Conservation (phyloP, 306 rosid genomes). For the Vigna hirtella region DNA sequence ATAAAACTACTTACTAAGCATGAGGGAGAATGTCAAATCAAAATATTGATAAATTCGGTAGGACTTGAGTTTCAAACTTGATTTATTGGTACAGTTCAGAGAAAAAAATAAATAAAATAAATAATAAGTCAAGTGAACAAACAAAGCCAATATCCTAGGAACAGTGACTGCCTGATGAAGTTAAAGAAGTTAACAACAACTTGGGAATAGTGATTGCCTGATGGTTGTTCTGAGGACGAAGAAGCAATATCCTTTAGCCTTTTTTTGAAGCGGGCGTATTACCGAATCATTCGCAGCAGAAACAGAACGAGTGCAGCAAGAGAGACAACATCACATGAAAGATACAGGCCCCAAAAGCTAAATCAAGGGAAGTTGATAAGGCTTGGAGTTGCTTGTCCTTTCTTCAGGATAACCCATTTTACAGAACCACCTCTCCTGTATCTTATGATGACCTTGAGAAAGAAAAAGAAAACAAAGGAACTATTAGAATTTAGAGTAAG, state of each 20-base stretch:
- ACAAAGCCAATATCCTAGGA: neutral
- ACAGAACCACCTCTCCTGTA: slow-evolving; percentile 80
- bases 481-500: too few species aligned
- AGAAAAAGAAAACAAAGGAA: too few species aligned
- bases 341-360: slow-evolving; percentile 94
- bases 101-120: neutral
- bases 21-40: too few species aligned
- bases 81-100: too few species aligned
- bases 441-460: neutral
- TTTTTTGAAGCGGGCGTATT: slow-evolving; percentile 63
- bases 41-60: too few species aligned
- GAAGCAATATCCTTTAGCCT: slow-evolving; percentile 51
- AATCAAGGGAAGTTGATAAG: slow-evolving; percentile 66
- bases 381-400: slow-evolving; percentile 52
- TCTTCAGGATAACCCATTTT: slow-evolving; percentile 78
- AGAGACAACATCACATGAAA: slow-evolving; percentile 59
- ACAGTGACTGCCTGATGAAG: too few species aligned
- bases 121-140: neutral
- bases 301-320: slow-evolving; percentile 58
- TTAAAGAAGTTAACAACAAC: slow-evolving; percentile 43
- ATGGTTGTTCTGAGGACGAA: slow-evolving; percentile 39
- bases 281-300: slow-evolving; percentile 63
- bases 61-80: too few species aligned
- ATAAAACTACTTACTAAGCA: too few species aligned
- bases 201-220: slow-evolving; percentile 56